A percentile compares a stretch with the other conserved stretches of the same genome.
These are phyloP conservation scores for Fusarium pilosicola DNA, from an alignment of 2,329 filamentous ascomycete genomes.

Conservation along the genomic window DNA sequence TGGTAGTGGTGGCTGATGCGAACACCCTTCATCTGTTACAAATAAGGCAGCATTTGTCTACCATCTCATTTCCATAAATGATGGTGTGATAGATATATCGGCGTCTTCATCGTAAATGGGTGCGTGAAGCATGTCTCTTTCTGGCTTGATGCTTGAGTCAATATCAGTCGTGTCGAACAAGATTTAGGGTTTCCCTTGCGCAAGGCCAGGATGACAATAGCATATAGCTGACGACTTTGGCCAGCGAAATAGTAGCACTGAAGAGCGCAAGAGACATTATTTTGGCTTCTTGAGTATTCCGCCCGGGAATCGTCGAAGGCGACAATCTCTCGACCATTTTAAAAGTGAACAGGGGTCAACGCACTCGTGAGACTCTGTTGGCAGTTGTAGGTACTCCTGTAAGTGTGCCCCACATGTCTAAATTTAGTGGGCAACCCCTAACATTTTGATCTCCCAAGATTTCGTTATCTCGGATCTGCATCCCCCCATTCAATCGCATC, in stretches of 20 bases:
- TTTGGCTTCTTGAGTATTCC: too few species aligned
- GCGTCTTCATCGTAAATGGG: not conserved
- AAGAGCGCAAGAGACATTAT: not conserved
- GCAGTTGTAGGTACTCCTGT: not conserved
- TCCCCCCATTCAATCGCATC: constrained; percentile 2
- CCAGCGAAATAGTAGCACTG: not conserved
- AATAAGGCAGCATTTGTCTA: not conserved
- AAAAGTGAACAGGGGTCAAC: not conserved
- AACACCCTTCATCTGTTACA: not conserved
- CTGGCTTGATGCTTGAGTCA: not conserved
- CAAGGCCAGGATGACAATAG: not conserved
- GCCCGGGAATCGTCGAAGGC: not conserved
- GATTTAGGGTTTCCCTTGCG: not conserved
- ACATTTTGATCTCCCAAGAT: constrained; percentile 30
- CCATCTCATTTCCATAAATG: not conserved
- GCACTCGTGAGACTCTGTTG: not conserved
- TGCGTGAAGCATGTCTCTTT: not conserved
- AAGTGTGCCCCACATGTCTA: not conserved
- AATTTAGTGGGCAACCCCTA: constrained; percentile 20
- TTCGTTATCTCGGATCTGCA: constrained; percentile 23
- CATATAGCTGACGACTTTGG: not conserved
- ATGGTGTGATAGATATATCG: not conserved
- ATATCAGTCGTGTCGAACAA: not conserved
- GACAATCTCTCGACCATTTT: not conserved
- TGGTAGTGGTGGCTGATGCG: not conserved